These are phyloP conservation scores for Rhynchospora breviuscula DNA, from an alignment of 176 grass and related monocot genomes.

Conservation along the genomic window DNA sequence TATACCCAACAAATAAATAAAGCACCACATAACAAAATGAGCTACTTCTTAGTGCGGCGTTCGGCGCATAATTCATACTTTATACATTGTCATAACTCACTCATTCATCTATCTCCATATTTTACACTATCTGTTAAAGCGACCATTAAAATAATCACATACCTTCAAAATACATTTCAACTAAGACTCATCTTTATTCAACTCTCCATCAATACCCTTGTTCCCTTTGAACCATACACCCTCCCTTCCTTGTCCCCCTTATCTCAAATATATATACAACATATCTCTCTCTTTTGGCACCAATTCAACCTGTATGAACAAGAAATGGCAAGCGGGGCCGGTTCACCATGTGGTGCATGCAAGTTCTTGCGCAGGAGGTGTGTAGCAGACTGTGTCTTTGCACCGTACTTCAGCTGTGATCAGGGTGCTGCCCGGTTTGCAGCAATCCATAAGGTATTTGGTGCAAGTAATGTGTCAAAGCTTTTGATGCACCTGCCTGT, in stretches of 20 bases:
- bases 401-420: conserved; percentile 87
- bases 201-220: conserved; percentile 61
- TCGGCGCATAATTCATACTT: conserved; percentile 89
- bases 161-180: conserved; percentile 31
- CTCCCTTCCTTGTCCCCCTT: conserved; percentile 43
- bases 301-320: not conserved
- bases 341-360: conserved; percentile 88
- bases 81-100: conserved; percentile 30
- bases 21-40: conserved; percentile 6
- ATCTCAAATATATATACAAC: not conserved
- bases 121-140: conserved; percentile 7
- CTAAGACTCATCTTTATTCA: conserved; percentile 28
- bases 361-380: conserved; percentile 87
- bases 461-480: conserved; percentile 95
- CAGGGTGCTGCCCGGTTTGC: conserved; percentile 68
- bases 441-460: conserved; percentile 92
- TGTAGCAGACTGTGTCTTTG: conserved; percentile 77
- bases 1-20: not conserved
- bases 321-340: conserved; percentile 33
- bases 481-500: conserved; percentile 83
- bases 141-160: conserved; percentile 21
- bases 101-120: conserved; percentile 15
- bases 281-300: not conserved
- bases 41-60: conserved; percentile 47
- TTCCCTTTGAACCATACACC: conserved; percentile 66